Conservation (phyloP, 2,329 filamentous ascomycete genomes). For the Penicillium polonicum region DNA sequence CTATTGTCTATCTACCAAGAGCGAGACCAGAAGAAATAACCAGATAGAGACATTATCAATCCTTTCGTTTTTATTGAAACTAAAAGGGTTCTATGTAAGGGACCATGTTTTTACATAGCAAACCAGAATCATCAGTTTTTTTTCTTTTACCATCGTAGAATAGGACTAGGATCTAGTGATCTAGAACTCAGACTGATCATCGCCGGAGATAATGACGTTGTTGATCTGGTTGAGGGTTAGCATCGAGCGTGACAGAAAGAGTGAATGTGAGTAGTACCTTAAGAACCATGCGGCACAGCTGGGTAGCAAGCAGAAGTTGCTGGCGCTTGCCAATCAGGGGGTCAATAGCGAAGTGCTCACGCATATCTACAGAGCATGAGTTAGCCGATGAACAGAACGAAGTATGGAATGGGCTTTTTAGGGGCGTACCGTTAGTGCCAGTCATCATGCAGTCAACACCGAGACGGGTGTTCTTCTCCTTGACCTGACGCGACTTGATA, state of each 20-base stretch:
- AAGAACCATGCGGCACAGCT: constrained; percentile 96
- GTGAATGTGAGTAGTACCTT: constrained; percentile 58
- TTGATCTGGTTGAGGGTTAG: constrained; percentile 58
- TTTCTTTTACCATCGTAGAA: constrained; percentile 23
- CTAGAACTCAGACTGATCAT: constrained; percentile 84
- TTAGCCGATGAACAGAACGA: constrained; percentile 7
- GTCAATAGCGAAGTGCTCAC: constrained; percentile 95
- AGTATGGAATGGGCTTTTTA: neutral
- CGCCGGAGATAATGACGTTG: constrained; percentile 89
- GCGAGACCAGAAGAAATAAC: neutral
- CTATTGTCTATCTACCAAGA: neutral
- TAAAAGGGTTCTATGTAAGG: constrained; percentile 27
- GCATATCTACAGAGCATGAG: constrained; percentile 68
- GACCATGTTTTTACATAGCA: constrained; percentile 28
- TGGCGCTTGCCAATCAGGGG: constrained; percentile 97
- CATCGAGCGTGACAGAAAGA: neutral
- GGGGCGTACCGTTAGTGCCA: constrained; percentile 71
- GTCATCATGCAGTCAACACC: constrained; percentile 98
- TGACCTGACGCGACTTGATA: constrained; percentile 95
- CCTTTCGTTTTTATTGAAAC: constrained; percentile 27
- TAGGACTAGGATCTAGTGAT: constrained; percentile 25
- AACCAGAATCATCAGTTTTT: constrained; percentile 23
- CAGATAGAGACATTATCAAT: constrained; percentile 22
- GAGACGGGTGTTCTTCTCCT: constrained; percentile 73
- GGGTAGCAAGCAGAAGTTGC: constrained; percentile 92